Evolutionary conservation across 352 stramenopile species (phyloP), one percentile per base, ranked within the genome.

Genomic region (Pythium rishiriense): DNA sequence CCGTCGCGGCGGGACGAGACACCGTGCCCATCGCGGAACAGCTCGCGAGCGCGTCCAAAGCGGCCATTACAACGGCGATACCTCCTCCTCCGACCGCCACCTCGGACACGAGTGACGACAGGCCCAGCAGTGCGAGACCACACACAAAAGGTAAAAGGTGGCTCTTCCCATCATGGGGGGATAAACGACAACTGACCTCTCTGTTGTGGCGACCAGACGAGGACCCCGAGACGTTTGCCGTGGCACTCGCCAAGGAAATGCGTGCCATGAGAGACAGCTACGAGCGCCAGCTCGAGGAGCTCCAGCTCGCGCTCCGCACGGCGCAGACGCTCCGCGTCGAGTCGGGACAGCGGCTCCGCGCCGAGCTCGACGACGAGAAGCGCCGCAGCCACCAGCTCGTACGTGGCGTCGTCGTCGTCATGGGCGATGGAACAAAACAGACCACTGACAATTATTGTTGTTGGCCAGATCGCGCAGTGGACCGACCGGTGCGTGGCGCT

Each of bases 181-280:
- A 47, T 58, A 33, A 33, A 26, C 31, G 50, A 11, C 28, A 17
- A 10, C n/a, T 52, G 35, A 37, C 24, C 14, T 11, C 33, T 43
- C 6, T 57, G 31, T 33, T 55, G 49, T 50, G 45, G 47, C 42
- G 15, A 62, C 17, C 60, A 87, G 76, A 62, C 12, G 81, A 90
- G 53, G 81, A 90, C 24, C 79, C 86, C 19, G 83, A 93, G 50
- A 91, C 76, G 25, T 94, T 95, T 42, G 84, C 79, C 6, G 58
- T 88, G 12, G 81, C 85, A 29, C 64, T 91, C 21, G 73, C 75
- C 24, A 84, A 83, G 45, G 85, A 90, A 53, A 91, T 92, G 75
- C 65, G 76, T 0, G 68, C 63, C 25, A 92, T 88, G 76, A 88
- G 88, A 50, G 68, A 79, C 12, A 75, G 79, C 33, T 93, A 90